Percentiles rank a stretch among this genome's conserved stretches.
Evolutionary conservation across 208 protist species (phyloP).

Genomic region (Strigomonas galati): DNA sequence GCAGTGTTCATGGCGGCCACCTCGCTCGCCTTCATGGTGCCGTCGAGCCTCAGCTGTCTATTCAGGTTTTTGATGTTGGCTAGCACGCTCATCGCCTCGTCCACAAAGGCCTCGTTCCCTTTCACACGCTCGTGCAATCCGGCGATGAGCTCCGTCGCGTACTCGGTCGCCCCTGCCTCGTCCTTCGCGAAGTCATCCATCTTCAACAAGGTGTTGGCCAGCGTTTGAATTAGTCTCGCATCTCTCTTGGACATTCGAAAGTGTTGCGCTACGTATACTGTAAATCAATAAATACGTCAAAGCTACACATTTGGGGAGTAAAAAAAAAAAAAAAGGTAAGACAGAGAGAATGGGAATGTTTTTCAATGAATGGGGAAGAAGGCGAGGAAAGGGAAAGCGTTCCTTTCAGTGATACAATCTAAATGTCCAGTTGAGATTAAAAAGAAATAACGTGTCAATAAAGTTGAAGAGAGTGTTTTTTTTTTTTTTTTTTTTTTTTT

Average conservation of each 20-base stretch:
- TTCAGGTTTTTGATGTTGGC: conserved; percentile 77
- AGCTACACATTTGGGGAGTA: background rate
- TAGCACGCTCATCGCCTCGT: conserved; percentile 67
- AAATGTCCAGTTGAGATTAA: no score
- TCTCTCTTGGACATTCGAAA: background rate
- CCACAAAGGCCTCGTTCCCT: conserved; percentile 57
- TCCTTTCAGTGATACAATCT: no score
- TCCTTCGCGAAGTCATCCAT: conserved; percentile 60
- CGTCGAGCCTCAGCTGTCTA: conserved; percentile 33
- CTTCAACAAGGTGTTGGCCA: conserved; percentile 35
- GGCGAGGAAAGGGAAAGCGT: background rate
- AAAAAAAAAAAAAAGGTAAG: background rate
- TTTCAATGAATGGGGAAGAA: background rate
- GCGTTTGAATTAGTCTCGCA: conserved; percentile 23
- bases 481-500: background rate
- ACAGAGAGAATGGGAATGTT: background rate
- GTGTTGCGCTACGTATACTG: background rate
- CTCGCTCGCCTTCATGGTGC: conserved; percentile 26
- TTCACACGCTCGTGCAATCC: conserved; percentile 25
- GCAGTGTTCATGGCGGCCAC: conserved; percentile 70
- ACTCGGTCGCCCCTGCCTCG: conserved; percentile 21
- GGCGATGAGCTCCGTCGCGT: conserved; percentile 44
- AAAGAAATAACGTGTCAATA: no score
- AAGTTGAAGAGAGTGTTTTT: background rate
- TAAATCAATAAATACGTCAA: background rate